These are phyloP conservation scores for Corrigiola litoralis DNA, from an alignment of 179 eudicot genomes.

Conservation along the genomic window DNA sequence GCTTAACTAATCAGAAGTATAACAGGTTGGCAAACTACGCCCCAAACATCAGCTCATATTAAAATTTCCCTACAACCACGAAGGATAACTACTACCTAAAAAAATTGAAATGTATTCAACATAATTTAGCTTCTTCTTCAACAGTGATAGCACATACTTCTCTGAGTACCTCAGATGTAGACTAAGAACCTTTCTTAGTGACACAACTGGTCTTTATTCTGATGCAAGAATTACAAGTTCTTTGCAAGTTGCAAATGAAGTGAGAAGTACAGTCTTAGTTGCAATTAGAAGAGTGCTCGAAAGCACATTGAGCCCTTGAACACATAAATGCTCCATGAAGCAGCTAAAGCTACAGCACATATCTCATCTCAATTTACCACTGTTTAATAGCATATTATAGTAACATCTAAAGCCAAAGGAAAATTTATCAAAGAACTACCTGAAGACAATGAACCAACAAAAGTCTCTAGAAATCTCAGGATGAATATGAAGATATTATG, in stretches of 20 bases:
- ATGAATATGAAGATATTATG: constrained; percentile 62
- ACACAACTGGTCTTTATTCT: background rate
- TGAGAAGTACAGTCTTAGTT: background rate
- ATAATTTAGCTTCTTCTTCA: background rate
- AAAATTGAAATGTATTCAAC: background rate
- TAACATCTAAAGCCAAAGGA: background rate
- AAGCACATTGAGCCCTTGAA: background rate
- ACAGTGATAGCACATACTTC: background rate
- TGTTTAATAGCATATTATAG: background rate
- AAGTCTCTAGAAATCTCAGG: constrained; percentile 90
- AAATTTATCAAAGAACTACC: constrained; percentile 39
- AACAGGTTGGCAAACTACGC: background rate
- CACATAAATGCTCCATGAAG: background rate
- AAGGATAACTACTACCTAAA: background rate
- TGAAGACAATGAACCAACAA: constrained; percentile 96
- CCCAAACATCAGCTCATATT: background rate
- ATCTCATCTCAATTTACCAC: background rate
- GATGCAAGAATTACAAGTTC: background rate
- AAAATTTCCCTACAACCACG: background rate
- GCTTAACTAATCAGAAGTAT: background rate
- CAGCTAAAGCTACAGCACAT: constrained; percentile 4
- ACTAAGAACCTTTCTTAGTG: background rate
- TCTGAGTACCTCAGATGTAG: background rate
- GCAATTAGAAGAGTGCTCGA: background rate
- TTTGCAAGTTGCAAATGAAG: constrained; percentile 1